These are phyloP conservation scores for Laguncularia racemosa DNA, from an alignment of 345 rosid species.

Conservation along the genomic window DNA sequence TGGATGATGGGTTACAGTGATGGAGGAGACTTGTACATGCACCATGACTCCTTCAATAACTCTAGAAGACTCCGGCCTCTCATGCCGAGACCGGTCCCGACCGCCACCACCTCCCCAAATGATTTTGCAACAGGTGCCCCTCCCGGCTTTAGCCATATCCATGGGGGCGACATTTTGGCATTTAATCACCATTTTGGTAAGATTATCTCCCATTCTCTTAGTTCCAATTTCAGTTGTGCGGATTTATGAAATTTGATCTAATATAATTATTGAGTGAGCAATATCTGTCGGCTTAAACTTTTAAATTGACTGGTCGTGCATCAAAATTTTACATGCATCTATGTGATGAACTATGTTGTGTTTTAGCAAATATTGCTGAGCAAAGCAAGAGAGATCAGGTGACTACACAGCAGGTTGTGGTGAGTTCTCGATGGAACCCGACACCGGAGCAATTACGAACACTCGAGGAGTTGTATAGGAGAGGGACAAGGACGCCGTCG, in stretches of 20 bases:
- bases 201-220: no score
- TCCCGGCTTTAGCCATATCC: slow-evolving; percentile 24
- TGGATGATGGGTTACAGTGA: slow-evolving; percentile 93
- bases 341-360: background rate
- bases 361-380: slow-evolving; percentile 33
- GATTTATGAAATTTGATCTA: background rate
- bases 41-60: slow-evolving; percentile 43
- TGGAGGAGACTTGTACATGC: slow-evolving; percentile 50
- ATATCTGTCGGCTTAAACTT: no score
- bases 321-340: background rate
- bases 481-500: slow-evolving; percentile 85
- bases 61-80: slow-evolving; percentile 69
- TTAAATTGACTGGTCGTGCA: no score
- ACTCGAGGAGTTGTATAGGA: slow-evolving; percentile 74
- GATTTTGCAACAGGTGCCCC: slow-evolving; percentile 10
- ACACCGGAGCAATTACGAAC: slow-evolving; percentile 82
- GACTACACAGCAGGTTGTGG: slow-evolving; percentile 49
- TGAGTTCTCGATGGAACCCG: slow-evolving; percentile 94
- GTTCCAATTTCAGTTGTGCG: slow-evolving; percentile 1
- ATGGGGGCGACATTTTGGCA: slow-evolving; percentile 38
- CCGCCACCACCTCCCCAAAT: slow-evolving; percentile 20
- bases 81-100: slow-evolving; percentile 59
- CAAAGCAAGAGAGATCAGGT: slow-evolving; percentile 61
- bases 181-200: slow-evolving; percentile 57
- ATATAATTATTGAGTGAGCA: no score